Evolutionary conservation across 73 alveolate species (phyloP).

Genomic region (Breviolum minutum): DNA sequence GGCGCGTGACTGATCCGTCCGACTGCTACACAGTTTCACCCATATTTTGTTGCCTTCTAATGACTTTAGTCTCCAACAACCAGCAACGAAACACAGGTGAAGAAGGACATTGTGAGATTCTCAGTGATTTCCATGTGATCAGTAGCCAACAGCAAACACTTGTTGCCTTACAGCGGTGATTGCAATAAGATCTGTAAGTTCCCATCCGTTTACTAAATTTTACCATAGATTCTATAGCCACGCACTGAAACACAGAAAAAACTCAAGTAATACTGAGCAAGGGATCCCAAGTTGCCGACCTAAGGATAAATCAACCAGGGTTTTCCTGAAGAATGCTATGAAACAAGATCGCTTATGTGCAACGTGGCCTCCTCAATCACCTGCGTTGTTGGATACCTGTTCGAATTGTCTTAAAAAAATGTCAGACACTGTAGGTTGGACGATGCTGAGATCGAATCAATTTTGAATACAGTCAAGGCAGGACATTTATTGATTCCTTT

Average conservation of each 20-base stretch:
- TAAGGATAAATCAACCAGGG: constrained; percentile 41
- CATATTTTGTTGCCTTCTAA: too few relatives aligned
- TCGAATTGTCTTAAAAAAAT: not conserved
- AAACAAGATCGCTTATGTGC: constrained; percentile 85
- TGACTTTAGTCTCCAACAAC: too few relatives aligned
- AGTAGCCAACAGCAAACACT: not conserved
- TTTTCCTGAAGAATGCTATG: constrained; percentile 74
- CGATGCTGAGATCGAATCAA: constrained; percentile 79
- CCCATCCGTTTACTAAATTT: too few relatives aligned
- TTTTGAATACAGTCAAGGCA: constrained; percentile 81
- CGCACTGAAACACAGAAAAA: too few relatives aligned
- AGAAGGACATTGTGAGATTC: constrained; percentile 44
- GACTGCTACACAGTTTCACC: too few relatives aligned
- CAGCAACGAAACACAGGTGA: not conserved
- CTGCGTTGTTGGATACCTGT: not conserved
- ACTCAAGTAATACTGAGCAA: not conserved
- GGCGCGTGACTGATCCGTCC: constrained; percentile 24
- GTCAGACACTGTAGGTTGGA: constrained; percentile 16
- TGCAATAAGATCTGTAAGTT: too few relatives aligned
- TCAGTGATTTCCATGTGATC: not conserved
- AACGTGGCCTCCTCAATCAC: constrained; percentile 9
- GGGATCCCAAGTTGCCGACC: not conserved
- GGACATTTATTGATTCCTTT: not conserved
- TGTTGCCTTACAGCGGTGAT: too few relatives aligned
- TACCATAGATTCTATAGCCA: too few relatives aligned